Evolutionary conservation across 179 eudicot genomes (phyloP).

Genomic region (Silene coronaria): DNA sequence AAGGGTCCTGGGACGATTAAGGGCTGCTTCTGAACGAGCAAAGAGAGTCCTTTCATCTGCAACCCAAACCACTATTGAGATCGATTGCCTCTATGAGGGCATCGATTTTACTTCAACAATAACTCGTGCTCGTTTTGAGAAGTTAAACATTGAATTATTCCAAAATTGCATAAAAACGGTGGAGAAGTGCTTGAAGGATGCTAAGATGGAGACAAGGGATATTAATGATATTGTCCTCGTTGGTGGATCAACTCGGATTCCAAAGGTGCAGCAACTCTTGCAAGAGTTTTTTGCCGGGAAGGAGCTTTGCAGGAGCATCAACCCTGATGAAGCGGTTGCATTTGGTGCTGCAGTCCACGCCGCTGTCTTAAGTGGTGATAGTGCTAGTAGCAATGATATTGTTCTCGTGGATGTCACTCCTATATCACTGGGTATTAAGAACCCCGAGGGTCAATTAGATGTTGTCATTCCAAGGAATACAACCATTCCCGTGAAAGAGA

Average conservation of each 20-base stretch:
- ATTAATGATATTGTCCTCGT: slow-evolving; percentile 23
- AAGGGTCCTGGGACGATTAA: not conserved
- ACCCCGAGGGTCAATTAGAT: fast-evolving
- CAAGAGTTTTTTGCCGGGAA: not conserved
- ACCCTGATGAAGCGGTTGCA: slow-evolving; percentile 14
- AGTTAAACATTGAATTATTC: not conserved
- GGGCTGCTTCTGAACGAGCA: not conserved
- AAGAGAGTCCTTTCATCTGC: not conserved
- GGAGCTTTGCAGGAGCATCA: slow-evolving; percentile 10
- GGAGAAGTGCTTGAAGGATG: slow-evolving; percentile 16
- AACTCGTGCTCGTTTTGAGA: slow-evolving; percentile 8
- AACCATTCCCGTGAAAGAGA: slow-evolving; percentile 4
- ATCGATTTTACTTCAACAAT: not conserved
- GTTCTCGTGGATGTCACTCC: slow-evolving; percentile 11
- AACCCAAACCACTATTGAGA: not conserved
- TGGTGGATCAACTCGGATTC: slow-evolving; percentile 23
- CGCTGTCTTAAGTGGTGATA: not conserved
- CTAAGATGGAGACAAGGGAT: slow-evolving; percentile 9
- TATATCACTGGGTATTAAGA: not conserved
- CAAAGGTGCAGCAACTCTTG: slow-evolving; percentile 18
- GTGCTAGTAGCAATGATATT: not conserved
- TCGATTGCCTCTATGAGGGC: not conserved
- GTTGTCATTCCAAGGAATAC: slow-evolving; percentile 8
- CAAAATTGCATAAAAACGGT: not conserved
- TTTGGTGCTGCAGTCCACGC: slow-evolving; percentile 14